These are phyloP conservation scores for Botrytis squamosa DNA, from an alignment of 2,329 filamentous ascomycete genomes.

Conservation along the genomic window DNA sequence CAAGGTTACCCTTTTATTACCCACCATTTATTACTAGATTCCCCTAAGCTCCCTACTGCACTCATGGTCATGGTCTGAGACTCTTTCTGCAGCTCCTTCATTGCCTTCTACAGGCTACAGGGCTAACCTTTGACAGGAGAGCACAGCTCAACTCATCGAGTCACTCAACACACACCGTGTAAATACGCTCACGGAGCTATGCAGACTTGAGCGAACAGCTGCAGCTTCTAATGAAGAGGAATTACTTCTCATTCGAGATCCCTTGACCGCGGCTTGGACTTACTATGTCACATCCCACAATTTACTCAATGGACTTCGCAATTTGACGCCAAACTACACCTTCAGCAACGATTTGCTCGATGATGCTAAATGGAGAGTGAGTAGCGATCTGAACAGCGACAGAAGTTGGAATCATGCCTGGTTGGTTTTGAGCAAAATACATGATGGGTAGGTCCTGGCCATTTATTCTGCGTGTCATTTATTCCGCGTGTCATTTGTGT, in stretches of 20 bases:
- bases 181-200: slow-evolving; percentile 71
- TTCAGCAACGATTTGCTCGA: slow-evolving; percentile 63
- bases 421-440: slow-evolving; percentile 66
- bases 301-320: slow-evolving; percentile 67
- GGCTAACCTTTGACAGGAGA: slow-evolving; percentile 28
- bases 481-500: background rate
- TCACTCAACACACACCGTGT: slow-evolving; percentile 65
- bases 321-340: slow-evolving; percentile 65
- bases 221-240: slow-evolving; percentile 57
- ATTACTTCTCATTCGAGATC: slow-evolving; percentile 57
- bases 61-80: background rate
- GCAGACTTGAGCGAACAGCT: slow-evolving; percentile 67
- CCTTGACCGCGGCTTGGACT: slow-evolving; percentile 70
- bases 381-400: slow-evolving; percentile 61
- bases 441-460: slow-evolving; percentile 56
- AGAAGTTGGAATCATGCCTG: slow-evolving; percentile 76
- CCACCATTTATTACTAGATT: background rate
- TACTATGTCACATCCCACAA: slow-evolving; percentile 71
- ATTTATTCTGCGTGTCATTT: no score
- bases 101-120: background rate
- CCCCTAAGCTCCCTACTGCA: background rate
- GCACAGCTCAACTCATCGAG: slow-evolving; percentile 54
- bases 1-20: slow-evolving; percentile 27
- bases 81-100: background rate
- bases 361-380: slow-evolving; percentile 64